Base-by-base conservation (phyloP, 2,329 filamentous ascomycete genomes). In the Fusarium pilosicola region DNA sequence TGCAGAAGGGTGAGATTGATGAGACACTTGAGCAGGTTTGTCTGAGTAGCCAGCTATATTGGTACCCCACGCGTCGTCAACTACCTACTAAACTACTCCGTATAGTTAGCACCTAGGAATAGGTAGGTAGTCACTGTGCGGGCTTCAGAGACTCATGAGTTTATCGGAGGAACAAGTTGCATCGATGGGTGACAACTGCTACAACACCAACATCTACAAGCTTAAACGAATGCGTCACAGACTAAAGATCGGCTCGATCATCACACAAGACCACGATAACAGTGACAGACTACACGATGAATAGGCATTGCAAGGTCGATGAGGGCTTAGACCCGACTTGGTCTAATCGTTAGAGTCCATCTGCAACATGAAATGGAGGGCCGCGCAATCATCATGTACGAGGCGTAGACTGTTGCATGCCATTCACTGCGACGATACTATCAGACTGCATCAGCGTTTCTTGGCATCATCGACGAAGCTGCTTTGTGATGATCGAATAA, bases 401-500 rank as follows among this genome's bases (percentile, higher is more conserved):
- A 74, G 71, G 67, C 67, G 71, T 65, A 38, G 26, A 60, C 44
- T 62, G 13, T 45, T 62, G 49, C 68, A 73, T 74, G 48, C 54
- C 71, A 60, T 62, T 39, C 36, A 55, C n/a, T 39, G 24, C 38
- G 14, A 41, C 46, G 26, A 60, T 34, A 38, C 20, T 24, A 65
- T 46, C 60, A 22, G 28, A 22, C 48, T 28, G 34, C n/a, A 56
- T 58, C 55, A 36, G 24, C 22, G 42, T 28, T 39, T 55, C 71
- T 73, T 74, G 71, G 64, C 64, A 63, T 39, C 36, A 51, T 41
- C 24, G 46, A 61, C 44, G 49, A 39, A 48, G 28, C 57, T 70
- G 68, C 67, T 63, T 70, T 41, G 68, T 73, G 60, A 73, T 54
- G 68, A 60, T 44, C 61, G 54, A 70, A 61, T 73, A 68, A 74